Percentiles rank a stretch among this genome's conserved stretches.
Conservation (phyloP, 2,329 filamentous ascomycete species). For the Leptodontidium sp. region DNA sequence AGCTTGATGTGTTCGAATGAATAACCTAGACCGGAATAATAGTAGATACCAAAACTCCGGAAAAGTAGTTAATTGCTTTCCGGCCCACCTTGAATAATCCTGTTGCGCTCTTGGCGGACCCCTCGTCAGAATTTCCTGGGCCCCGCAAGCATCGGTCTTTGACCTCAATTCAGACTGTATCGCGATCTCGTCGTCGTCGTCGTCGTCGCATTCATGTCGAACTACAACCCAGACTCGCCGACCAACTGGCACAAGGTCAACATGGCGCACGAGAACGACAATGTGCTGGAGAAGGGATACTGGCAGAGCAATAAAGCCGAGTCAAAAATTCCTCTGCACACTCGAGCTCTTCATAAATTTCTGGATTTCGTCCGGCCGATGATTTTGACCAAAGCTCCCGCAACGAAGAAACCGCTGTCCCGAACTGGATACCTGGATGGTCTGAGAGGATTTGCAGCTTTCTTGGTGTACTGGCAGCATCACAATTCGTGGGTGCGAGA, state of each 20-base stretch:
- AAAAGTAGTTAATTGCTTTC: background rate
- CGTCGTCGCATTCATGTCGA: slow-evolving; percentile 6
- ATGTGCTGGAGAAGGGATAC: slow-evolving; percentile 11
- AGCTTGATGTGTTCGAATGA: slow-evolving; percentile 3
- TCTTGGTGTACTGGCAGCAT: slow-evolving; percentile 57
- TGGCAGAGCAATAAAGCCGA: slow-evolving; percentile 2
- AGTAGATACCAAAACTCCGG: background rate
- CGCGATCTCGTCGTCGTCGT: background rate
- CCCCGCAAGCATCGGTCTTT: background rate
- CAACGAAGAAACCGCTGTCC: slow-evolving; percentile 21
- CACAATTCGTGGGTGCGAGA: slow-evolving; percentile 49
- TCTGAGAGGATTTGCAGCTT: slow-evolving; percentile 56
- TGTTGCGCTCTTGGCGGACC: slow-evolving; percentile 2
- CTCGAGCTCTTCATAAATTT: slow-evolving; percentile 7
- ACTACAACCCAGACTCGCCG: slow-evolving; percentile 11
- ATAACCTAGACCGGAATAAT: background rate
- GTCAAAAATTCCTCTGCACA: background rate
- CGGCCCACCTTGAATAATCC: background rate
- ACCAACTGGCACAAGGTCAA: slow-evolving; percentile 17
- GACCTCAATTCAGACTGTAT: slow-evolving; percentile 4
- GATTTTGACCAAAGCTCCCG: slow-evolving; percentile 14
- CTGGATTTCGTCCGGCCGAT: slow-evolving; percentile 12
- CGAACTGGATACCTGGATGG: slow-evolving; percentile 57
- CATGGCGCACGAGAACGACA: slow-evolving; percentile 11
- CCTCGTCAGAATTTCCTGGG: slow-evolving; percentile 6